Evolutionary conservation across 1,284 basidiomycete species (phyloP).

Genomic region (Cutaneotrichosporon curvatum): DNA sequence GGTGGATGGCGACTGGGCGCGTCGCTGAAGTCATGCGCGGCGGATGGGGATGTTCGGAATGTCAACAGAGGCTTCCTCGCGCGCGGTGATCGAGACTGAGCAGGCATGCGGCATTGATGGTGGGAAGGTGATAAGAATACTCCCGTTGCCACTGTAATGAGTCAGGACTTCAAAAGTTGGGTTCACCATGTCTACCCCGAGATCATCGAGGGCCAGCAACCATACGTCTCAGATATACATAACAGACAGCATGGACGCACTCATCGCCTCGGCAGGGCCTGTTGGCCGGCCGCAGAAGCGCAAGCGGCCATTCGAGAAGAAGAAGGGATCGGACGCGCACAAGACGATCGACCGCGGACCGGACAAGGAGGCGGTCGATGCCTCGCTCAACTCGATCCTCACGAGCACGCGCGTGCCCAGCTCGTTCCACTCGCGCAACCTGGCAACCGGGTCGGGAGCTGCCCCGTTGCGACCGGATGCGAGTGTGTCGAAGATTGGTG

Average conservation of each 20-base stretch:
- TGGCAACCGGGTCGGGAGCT: slow-evolving; percentile 25
- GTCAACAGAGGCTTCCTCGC: slow-evolving; percentile 1
- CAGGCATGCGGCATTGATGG: too few relatives aligned
- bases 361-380: slow-evolving; percentile 48
- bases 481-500: slow-evolving; percentile 50
- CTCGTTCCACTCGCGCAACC: slow-evolving; percentile 31
- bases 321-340: slow-evolving; percentile 20
- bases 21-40: background rate
- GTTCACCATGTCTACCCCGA: background rate
- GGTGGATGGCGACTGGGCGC: background rate
- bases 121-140: slow-evolving; percentile 6
- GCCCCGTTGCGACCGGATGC: slow-evolving; percentile 27
- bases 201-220: too few relatives aligned
- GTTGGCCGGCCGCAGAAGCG: slow-evolving; percentile 45
- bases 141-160: slow-evolving; percentile 3
- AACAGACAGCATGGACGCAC: slow-evolving; percentile 55
- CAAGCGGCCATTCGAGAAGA: slow-evolving; percentile 10
- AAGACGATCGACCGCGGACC: slow-evolving; percentile 37
- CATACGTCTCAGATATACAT: background rate
- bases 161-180: slow-evolving; percentile 15
- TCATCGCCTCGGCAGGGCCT: slow-evolving; percentile 63
- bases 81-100: background rate
- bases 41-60: background rate
- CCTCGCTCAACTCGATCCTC: slow-evolving; percentile 56
- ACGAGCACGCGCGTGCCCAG: slow-evolving; percentile 35